Evolutionary conservation across 2,329 filamentous ascomycete genomes (phyloP).

Genomic region (Sarocladium brachiariae): DNA sequence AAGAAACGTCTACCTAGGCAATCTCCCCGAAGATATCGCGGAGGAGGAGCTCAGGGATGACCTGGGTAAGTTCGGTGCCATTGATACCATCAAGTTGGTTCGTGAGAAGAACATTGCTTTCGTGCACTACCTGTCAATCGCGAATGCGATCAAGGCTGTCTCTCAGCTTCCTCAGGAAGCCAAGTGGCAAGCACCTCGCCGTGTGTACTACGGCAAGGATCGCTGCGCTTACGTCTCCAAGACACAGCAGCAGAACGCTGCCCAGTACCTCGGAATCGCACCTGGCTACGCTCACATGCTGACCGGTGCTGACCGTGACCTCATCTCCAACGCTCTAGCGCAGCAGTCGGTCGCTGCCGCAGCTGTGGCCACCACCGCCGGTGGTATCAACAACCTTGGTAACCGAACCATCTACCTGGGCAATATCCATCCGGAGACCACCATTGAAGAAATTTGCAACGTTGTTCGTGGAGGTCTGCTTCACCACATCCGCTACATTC

Average conservation of each 20-base stretch:
- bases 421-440: conserved; percentile 98
- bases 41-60: conserved; percentile 94
- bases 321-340: conserved; percentile 92
- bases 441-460: conserved; percentile 99
- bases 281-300: conserved; percentile 95
- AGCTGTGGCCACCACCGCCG: conserved; percentile 91
- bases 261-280: conserved; percentile 94
- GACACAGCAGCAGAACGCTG: conserved; percentile 98
- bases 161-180: conserved; percentile 91
- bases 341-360: conserved; percentile 97
- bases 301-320: conserved; percentile 89
- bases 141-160: conserved; percentile 97
- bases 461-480: conserved; percentile 91
- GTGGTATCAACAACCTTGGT: conserved; percentile 93
- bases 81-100: conserved; percentile 96
- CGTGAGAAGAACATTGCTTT: conserved; percentile 98
- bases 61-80: conserved; percentile 89
- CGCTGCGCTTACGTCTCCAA: conserved; percentile 98
- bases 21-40: conserved; percentile 79
- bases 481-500: conserved; percentile 98
- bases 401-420: conserved; percentile 97
- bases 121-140: conserved; percentile 93
- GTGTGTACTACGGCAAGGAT: conserved; percentile 98
- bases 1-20: conserved; percentile 93
- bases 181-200: conserved; percentile 92